Base-by-base conservation (phyloP, 179 eudicot species). In the Corrigiola litoralis region DNA sequence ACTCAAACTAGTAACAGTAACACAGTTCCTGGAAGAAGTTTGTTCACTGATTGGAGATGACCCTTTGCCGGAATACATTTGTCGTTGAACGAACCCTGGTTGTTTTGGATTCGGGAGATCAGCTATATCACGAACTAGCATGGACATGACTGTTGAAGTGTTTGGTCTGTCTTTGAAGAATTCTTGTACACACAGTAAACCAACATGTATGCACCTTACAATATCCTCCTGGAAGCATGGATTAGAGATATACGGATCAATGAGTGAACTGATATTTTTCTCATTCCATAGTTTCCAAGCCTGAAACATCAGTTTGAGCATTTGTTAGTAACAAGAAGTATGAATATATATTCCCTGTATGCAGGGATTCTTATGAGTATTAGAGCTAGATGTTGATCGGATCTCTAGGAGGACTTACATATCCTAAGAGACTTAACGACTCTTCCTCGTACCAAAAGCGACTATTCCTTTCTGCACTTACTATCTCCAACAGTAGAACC, bases 231-330 rank as follows among this genome's bases (percentile, higher is more conserved):
- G 49, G 2, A 49, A 55, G 24, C 44, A 20, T 29, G 61, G 36
- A 9, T 62, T 34, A 7, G 9, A n/a, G 27, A 65, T 64, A 36
- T 14, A 29, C 1, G 62, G 29, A 52, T 70, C 76, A 17, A 70
- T 1, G 18, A 70, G 16, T 16, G 27, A 47, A 12, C 4, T 11
- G 4, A 13, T 25, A 0, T 75, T 58, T 12, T 41, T 54, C 38
- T 70, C 71, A 40, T 74, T 63, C 82, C 82, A 78, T 57, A 74
- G 21, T 58, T 44, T 66, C 79, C 82, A 74, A 29, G 76, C 79
- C 79, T 78, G 58, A 37, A 38, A 21, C 41, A 37, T 5, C 5
- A 37, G 7, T 5, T 37, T 37, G 41, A 37, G 50, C 50, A 46
- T 9, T 6, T 4, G 20, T 46, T 11, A 37, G 41, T 6, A 4